Evolutionary conservation across 176 grass and related monocot species (phyloP), one percentile per base, ranked within the genome.

Genomic region (Triticum dicoccoides): DNA sequence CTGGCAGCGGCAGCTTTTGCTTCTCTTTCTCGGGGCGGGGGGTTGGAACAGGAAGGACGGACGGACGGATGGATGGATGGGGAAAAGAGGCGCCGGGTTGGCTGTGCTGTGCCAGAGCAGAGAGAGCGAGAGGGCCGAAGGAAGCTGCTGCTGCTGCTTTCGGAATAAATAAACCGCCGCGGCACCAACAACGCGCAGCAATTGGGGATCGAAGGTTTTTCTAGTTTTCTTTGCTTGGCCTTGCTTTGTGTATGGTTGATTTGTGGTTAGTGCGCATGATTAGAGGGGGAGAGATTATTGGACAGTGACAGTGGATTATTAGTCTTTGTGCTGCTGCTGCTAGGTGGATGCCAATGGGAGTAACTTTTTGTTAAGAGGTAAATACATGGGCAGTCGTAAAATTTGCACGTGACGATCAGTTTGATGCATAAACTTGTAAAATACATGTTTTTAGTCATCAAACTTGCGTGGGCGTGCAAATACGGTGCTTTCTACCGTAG

Each of bases 71-170:
- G 54, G 52, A 58, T 8, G 54, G 18, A 58, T 15, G 70, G n/a
- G 49, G 73, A 80, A 76, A 89, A 75, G 67, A 80, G 84, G 74
- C 79, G 83, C 80, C 77, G 80, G 88, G 85, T 89, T 91, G 87
- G 91, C 91, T 86, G 93, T 11, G 42, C 91, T 86, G 93, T 90
- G 84, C 93, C 89, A 91, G 65, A 89, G 29, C 29, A 30, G 67
- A 38, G 80, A 18, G 51, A 51, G 45, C 1, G 47, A 15, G 47
- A 14, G 38, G 74, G 71, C 29, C 63, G 87, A 86, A 89, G 69
- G 52, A 85, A 88, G 80, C 32, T 32, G 71, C 72, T 69, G 37
- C 37, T 15, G 39, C 42, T 69, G 66, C 85, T 91, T 87, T 1
- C 45, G 80, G 82, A 88, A 82, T 87, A 83, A 87, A 90, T 83